Base-by-base conservation (phyloP, 352 stramenopile genomes). In the Aphanomyces invadans region DNA sequence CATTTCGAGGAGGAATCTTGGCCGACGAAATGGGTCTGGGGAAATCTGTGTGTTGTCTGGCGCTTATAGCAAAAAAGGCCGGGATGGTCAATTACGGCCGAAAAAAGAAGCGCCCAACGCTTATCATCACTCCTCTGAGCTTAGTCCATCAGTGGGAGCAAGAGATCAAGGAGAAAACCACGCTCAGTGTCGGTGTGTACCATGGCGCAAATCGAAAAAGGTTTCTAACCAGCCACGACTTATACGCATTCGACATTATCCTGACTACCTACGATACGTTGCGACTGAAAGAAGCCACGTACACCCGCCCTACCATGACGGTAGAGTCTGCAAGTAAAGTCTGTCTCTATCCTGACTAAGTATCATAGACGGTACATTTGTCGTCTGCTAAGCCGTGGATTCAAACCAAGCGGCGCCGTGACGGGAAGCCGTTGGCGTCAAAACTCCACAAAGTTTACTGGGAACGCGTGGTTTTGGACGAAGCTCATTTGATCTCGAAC, bases 401-500 rank as follows among this genome's bases (percentile, higher is more conserved):
- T 39, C 26, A 39, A 29, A 39, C 60, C 38, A 67, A 67, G 32
- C 2, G 54, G 36, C 2, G 36, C 36, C 31, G 56, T 60, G 25
- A 70, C 54, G 32, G 31, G 23, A 48, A 70, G n/a, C 38, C 69
- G 42, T 21, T 74, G 29, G 77, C 70, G 1, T 90, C 80, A 21
- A 90, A 89, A 59, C 71, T 93, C 21, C 83, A 91, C 60, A 75
- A 90, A 54, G 62, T 94, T 29, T 73, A 76, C 38, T 97, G 89
- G 89, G 76, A 92, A 29, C 79, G 89, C 28, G 73, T 97, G 19
- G 90, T 97, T 29, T 64, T 97, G 32, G 88, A 97, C 66, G 88
- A 97, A 68, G 92, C 83, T 32, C 88, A 96, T 66, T 74, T 92
- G 28, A 96, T 97, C 66, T 86, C 88, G 31, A 97, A 96, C 15